Base-by-base conservation (phyloP, 495 filamentous ascomycete genomes). In the Daldinia childiae region DNA sequence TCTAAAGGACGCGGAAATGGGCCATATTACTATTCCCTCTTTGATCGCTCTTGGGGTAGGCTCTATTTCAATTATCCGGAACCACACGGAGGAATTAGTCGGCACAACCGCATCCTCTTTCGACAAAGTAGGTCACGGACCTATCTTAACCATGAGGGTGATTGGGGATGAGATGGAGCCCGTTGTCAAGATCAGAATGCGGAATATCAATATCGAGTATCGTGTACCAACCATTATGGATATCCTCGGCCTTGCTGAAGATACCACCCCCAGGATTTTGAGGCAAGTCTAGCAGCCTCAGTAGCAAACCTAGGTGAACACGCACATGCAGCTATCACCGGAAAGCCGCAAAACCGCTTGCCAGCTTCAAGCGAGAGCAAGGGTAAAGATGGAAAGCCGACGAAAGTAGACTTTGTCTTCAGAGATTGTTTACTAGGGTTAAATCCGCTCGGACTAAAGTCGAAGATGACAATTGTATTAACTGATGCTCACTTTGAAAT, bases 121-220 rank as follows among this genome's bases (percentile, higher is more conserved):
- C 63, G 51, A 80, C 69, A 73, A 83, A 74, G 88, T 89, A 2
- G 51, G 60, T 6, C 56, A 63, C 2, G 76, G 79, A 0, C 83
- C 83, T 1, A 82, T 83, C 6, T 52, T 84, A 63, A 85, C 82
- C 71, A 88, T 90, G 68, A 86, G 96, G 51, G 91, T 95, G 79
- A 90, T 99, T 58, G 92, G 92, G 0, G 94, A 98, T 77, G 96
- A 98, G 73, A 92, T 96, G 81, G 94, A 98, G 62, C 94, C 96
- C 0, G 90, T 93, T 12, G 81, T 97, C 60, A 97, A 94, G 77
- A 74, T 98, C 66, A 96, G 96, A 76, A 77, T 98, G 29, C 89
- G 90, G 78, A 92, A 94, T 68, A 59, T 97, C 12, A 89, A 89
- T 58, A 74, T 92, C 19, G 96, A 99, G 69, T 98, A 99, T 78